Percentiles rank a stretch among this genome's conserved stretches.
Evolutionary conservation across 2,329 filamentous ascomycete genomes (phyloP).

Genomic region (Bipolaris zeicola): DNA sequence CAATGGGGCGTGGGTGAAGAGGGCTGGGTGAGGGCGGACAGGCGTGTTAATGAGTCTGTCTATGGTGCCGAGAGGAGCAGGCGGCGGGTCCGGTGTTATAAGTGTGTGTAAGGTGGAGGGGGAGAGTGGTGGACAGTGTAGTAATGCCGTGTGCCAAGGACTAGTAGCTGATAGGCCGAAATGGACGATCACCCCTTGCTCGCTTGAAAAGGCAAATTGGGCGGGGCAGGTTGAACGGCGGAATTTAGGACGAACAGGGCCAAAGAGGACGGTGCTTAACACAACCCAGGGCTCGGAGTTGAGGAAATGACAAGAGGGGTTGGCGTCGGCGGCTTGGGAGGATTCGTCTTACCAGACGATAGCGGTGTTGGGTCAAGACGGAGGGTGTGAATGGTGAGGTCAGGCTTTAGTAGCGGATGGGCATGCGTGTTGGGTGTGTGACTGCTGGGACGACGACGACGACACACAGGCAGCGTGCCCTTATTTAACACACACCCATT

Average conservation of each 20-base stretch:
- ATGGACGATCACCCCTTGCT: conserved; percentile 23
- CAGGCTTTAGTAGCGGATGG: conserved; percentile 27
- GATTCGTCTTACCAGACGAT: conserved; percentile 18
- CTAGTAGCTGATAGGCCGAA: conserved; percentile 33
- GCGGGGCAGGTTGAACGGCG: conserved; percentile 22
- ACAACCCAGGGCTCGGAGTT: conserved; percentile 22
- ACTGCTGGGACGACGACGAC: conserved; percentile 4
- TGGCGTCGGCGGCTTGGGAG: conserved; percentile 25
- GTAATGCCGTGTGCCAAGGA: conserved; percentile 34
- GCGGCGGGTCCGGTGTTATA: conserved; percentile 27
- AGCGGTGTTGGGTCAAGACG: conserved; percentile 9
- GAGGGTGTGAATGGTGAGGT: conserved; percentile 21
- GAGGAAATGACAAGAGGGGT: conserved; percentile 25
- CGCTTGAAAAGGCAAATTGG: conserved; percentile 13
- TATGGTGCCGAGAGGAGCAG: conserved; percentile 12
- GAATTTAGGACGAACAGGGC: conserved; percentile 21
- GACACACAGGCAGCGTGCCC: conserved; percentile 19
- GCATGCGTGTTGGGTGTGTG: background rate
- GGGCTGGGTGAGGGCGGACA: background rate
- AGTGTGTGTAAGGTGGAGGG: conserved; percentile 23
- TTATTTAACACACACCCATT: conserved; percentile 35
- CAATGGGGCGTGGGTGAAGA: conserved; percentile 11
- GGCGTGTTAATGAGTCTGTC: background rate
- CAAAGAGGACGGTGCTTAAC: conserved; percentile 12
- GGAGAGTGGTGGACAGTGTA: conserved; percentile 16